phyloP scores from a whole-genome alignment of 164 flowering plant species.

The Litsea cubeba region DNA sequence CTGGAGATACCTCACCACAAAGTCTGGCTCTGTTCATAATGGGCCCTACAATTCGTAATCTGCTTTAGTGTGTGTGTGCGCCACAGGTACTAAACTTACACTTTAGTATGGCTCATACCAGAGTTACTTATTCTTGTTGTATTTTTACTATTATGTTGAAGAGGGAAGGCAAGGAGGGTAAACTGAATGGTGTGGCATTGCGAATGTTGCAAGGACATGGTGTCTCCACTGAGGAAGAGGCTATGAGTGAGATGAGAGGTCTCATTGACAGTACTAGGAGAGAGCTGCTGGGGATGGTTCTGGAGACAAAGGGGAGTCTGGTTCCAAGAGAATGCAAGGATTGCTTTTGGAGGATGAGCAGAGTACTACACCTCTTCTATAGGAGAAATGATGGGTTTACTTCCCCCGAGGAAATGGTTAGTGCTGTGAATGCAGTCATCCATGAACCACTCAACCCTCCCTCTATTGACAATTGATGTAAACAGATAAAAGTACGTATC shows the following conservation, averaged over 20 bases:
- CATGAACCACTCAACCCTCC: constrained; percentile 20
- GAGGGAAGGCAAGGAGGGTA: constrained; percentile 47
- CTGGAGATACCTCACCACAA: too few species aligned
- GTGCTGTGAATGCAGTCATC: constrained; percentile 39
- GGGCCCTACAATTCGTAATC: too few species aligned
- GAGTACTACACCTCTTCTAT: constrained; percentile 63
- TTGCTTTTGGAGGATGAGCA: constrained; percentile 74
- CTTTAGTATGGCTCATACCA: too few species aligned
- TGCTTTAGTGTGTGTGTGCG: too few species aligned
- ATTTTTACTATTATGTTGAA: constrained; percentile 6
- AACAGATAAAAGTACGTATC: too few species aligned
- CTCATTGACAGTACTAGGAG: constrained; percentile 32
- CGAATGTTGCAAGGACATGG: constrained; percentile 31
- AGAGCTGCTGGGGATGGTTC: constrained; percentile 55
- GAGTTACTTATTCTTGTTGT: background rate
- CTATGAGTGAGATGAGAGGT: constrained; percentile 27
- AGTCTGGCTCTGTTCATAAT: too few species aligned
- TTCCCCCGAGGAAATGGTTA: constrained; percentile 37
- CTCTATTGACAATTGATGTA: background rate
- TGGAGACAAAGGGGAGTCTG: constrained; percentile 44
- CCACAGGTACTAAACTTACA: too few species aligned
- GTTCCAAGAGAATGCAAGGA: constrained; percentile 80
- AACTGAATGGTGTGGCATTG: constrained; percentile 59
- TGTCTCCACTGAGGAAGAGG: constrained; percentile 39
- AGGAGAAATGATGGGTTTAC: constrained; percentile 66